Conservation (phyloP, 306 rosid genomes). For the Fragaria nilgerrensis region DNA sequence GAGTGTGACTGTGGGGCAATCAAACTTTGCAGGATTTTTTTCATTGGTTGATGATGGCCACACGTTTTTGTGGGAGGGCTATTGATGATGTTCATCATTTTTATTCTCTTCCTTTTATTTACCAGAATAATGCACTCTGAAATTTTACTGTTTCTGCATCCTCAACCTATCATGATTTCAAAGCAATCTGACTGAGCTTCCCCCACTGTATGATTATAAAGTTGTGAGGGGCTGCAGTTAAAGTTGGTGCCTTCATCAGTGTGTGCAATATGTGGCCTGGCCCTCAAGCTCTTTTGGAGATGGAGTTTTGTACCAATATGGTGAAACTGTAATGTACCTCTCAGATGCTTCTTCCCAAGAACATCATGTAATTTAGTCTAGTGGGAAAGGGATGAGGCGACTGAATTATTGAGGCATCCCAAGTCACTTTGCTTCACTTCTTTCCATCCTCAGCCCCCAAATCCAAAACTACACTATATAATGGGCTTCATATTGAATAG, state of each 20-base stretch:
- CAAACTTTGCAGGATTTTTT: constrained; percentile 31
- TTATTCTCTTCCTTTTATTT: constrained; percentile 29
- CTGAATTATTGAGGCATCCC: constrained; percentile 12
- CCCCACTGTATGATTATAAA: constrained; percentile 30
- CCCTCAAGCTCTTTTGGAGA: neutral
- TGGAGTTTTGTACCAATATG: neutral
- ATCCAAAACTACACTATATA: neutral
- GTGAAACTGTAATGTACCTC: neutral
- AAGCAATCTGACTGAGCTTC: constrained; percentile 7
- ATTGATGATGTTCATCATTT: constrained; percentile 34
- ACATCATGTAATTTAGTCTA: neutral
- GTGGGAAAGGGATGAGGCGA: neutral
- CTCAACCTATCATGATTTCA: constrained; percentile 29
- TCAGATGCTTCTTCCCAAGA: constrained; percentile 10
- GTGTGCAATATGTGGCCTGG: constrained; percentile 8
- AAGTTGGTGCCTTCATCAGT: constrained; percentile 18
- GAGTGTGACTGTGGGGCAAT: constrained; percentile 19
- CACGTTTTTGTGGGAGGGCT: constrained; percentile 47
- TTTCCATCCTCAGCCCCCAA: neutral
- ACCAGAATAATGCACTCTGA: constrained; percentile 24
- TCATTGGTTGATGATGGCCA: constrained; percentile 72
- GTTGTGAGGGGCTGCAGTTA: constrained; percentile 23
- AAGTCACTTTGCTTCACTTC: neutral
- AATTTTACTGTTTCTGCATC: constrained; percentile 23
- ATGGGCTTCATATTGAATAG: neutral